These are phyloP conservation scores for Pholiota adiposa DNA, from an alignment of 1,284 basidiomycete genomes.

Conservation along the genomic window DNA sequence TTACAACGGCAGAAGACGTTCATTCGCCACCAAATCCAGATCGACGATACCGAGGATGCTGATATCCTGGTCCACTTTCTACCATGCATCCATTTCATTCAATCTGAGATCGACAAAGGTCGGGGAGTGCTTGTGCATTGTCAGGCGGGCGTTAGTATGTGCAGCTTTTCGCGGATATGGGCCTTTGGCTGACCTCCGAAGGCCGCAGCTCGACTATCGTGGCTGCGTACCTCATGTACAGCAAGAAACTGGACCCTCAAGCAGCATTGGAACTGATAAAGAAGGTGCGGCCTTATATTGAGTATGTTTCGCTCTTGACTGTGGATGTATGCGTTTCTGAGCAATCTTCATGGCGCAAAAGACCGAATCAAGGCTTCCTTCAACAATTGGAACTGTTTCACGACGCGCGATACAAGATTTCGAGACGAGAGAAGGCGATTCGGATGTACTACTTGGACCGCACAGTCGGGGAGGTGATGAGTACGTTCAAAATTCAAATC, in stretches of 20 bases:
- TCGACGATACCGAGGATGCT: constrained; percentile 71
- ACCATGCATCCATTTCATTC: constrained; percentile 80
- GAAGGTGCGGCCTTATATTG: constrained; percentile 64
- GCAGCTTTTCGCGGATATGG: neutral
- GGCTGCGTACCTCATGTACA: constrained; percentile 85
- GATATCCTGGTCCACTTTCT: constrained; percentile 82
- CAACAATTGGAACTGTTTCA: constrained; percentile 81
- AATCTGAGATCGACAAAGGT: constrained; percentile 73
- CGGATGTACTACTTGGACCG: constrained; percentile 84
- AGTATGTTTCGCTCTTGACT: constrained; percentile 51
- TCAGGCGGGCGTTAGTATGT: constrained; percentile 84
- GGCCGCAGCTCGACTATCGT: constrained; percentile 83
- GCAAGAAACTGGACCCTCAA: constrained; percentile 63
- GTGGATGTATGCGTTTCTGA: no score
- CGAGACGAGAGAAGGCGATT: constrained; percentile 68
- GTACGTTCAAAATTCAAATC: constrained; percentile 40
- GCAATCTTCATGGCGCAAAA: constrained; percentile 30
- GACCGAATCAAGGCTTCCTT: constrained; percentile 82
- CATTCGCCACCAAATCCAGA: constrained; percentile 67
- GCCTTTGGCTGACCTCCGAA: constrained; percentile 30
- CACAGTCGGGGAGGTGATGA: constrained; percentile 75
- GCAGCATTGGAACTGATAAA: constrained; percentile 72
- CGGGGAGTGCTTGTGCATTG: constrained; percentile 86
- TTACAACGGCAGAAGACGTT: constrained; percentile 54
- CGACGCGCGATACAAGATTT: constrained; percentile 70